Evolutionary conservation across 345 rosid genomes (phyloP).

Genomic region (Linum lewisii): DNA sequence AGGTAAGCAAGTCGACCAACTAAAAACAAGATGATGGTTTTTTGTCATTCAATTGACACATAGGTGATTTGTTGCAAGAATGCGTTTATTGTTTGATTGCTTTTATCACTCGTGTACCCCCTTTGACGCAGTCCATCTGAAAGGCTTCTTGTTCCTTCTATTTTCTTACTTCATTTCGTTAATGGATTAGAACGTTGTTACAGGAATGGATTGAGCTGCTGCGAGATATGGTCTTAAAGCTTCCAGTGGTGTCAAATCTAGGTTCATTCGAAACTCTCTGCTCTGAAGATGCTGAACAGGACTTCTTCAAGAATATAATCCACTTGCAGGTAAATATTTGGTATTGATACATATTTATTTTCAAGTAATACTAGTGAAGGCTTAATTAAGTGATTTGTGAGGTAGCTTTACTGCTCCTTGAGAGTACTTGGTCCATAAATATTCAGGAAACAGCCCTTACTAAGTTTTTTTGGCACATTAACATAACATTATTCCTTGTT

Average conservation of each 20-base stretch:
- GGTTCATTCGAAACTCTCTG: slow-evolving; percentile 49
- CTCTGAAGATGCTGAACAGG: slow-evolving; percentile 75
- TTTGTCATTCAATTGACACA: background rate
- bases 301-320: slow-evolving; percentile 67
- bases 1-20: slow-evolving; percentile 34
- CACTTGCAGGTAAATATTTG: slow-evolving; percentile 63
- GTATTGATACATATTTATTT: background rate
- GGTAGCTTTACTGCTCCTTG: slow-evolving; percentile 1
- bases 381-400: background rate
- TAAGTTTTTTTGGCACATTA: background rate
- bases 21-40: background rate
- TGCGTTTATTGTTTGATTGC: background rate
- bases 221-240: slow-evolving; percentile 66
- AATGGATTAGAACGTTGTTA: slow-evolving; percentile 14
- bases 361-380: slow-evolving; percentile 1
- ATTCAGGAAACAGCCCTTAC: background rate
- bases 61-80: background rate
- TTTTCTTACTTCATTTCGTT: background rate
- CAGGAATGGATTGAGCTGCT: slow-evolving; percentile 91
- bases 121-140: too few species aligned
- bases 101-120: too few species aligned
- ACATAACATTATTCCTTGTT: background rate
- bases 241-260: slow-evolving; percentile 57
- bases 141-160: too few species aligned
- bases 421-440: background rate